Evolutionary conservation across 1,284 basidiomycete species (phyloP).

Genomic region (Cryptococcus floricola): DNA sequence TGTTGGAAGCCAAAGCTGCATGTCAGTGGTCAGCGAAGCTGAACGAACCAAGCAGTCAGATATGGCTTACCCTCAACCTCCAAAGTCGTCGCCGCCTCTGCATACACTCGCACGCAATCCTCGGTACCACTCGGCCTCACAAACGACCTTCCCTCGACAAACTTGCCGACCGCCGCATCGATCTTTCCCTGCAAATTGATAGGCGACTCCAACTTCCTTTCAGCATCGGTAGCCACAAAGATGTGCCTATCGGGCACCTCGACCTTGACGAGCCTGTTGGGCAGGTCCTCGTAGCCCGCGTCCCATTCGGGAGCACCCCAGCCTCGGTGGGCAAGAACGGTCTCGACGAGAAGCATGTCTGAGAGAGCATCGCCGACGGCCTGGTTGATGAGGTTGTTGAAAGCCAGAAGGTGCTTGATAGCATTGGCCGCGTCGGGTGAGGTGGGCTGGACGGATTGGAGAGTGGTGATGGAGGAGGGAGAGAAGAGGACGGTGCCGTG

Average conservation of each 20-base stretch:
- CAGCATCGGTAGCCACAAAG: slow-evolving; percentile 92
- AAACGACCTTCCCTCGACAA: slow-evolving; percentile 83
- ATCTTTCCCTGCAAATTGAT: slow-evolving; percentile 78
- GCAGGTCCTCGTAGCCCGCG: slow-evolving; percentile 85
- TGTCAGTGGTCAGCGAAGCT: not conserved
- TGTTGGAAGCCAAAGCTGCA: slow-evolving; percentile 27
- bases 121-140: slow-evolving; percentile 97
- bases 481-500: slow-evolving; percentile 98
- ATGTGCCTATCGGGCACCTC: slow-evolving; percentile 75
- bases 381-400: slow-evolving; percentile 90
- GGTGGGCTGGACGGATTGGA: slow-evolving; percentile 64
- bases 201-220: slow-evolving; percentile 79
- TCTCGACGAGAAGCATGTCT: slow-evolving; percentile 93
- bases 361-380: slow-evolving; percentile 97
- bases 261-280: slow-evolving; percentile 96
- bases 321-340: slow-evolving; percentile 80
- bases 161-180: slow-evolving; percentile 75
- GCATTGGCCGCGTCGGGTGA: slow-evolving; percentile 76
- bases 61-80: slow-evolving; percentile 72
- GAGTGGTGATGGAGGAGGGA: slow-evolving; percentile 59
- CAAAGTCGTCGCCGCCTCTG: slow-evolving; percentile 72
- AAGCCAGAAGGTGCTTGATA: slow-evolving; percentile 67
- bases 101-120: slow-evolving; percentile 96
- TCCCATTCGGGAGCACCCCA: slow-evolving; percentile 90
- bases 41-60: not conserved